Evolutionary conservation across 2,329 filamentous ascomycete species (phyloP).

Genomic region (Penicillium sp.): DNA sequence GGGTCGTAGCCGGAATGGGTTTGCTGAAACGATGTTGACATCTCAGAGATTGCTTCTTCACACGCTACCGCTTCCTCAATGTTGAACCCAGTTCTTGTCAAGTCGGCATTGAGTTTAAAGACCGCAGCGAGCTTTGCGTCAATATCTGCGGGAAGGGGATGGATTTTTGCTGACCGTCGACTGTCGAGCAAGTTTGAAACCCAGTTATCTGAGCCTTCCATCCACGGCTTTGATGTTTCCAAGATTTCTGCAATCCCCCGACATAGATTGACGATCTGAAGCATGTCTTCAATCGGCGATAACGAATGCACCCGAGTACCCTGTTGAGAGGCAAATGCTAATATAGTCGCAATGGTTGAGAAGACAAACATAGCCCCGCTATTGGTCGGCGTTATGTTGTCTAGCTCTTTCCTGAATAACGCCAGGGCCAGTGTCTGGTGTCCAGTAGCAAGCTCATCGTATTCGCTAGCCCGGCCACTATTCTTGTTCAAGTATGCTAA

Average conservation of each 20-base stretch:
- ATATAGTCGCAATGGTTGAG: conserved; percentile 26
- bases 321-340: conserved; percentile 26
- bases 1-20: conserved; percentile 17
- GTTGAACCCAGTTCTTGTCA: conserved; percentile 16
- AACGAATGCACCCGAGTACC: conserved; percentile 16
- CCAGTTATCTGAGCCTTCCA: conserved; percentile 17
- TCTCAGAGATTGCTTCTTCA: conserved; percentile 20
- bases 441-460: conserved; percentile 25
- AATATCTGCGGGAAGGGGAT: conserved; percentile 19
- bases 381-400: conserved; percentile 26
- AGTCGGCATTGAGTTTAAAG: conserved; percentile 15
- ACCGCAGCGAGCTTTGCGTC: conserved; percentile 11
- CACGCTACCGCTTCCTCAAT: conserved; percentile 20
- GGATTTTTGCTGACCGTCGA: conserved; percentile 12
- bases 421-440: conserved; percentile 23
- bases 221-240: conserved; percentile 18
- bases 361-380: conserved; percentile 31
- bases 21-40: conserved; percentile 20
- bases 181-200: conserved; percentile 15
- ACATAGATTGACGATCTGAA: conserved; percentile 24
- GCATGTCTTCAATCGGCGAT: conserved; percentile 22
- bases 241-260: conserved; percentile 27
- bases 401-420: conserved; percentile 23
- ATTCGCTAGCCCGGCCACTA: conserved; percentile 19
- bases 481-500: conserved; percentile 23